A percentile compares a stretch with the other conserved stretches of the same genome.
These are phyloP conservation scores for Sporothrix curviconia DNA, from an alignment of 2,329 filamentous ascomycete species.

Conservation along the genomic window DNA sequence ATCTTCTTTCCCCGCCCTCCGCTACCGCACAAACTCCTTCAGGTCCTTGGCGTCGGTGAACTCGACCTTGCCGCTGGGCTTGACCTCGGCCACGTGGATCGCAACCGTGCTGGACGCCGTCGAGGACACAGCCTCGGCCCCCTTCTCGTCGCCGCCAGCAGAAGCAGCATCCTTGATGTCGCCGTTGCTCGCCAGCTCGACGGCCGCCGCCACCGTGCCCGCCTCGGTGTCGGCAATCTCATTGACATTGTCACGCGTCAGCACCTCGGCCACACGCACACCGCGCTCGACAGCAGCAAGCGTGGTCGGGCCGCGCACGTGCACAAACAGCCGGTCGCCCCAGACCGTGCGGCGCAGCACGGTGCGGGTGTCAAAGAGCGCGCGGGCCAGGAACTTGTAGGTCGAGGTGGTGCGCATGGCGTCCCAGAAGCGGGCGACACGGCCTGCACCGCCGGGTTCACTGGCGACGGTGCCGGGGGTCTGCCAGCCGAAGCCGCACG, in stretches of 20 bases:
- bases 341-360: constrained; percentile 76
- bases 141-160: constrained; percentile 24
- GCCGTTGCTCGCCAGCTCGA: constrained; percentile 39
- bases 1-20: neutral
- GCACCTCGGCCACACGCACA: constrained; percentile 66
- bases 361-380: constrained; percentile 65
- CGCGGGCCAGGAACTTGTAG: constrained; percentile 63
- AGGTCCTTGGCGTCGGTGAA: constrained; percentile 56
- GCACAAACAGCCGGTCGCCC: constrained; percentile 88
- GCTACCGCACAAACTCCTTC: constrained; percentile 46
- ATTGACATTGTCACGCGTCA: constrained; percentile 74
- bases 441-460: constrained; percentile 30
- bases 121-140: neutral
- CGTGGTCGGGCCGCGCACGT: constrained; percentile 80
- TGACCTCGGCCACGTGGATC: constrained; percentile 51
- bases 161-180: too few species aligned
- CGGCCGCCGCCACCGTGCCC: constrained; percentile 57
- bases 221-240: constrained; percentile 81
- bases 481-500: constrained; percentile 60
- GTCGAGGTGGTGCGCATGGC: constrained; percentile 63
- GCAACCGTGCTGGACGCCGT: constrained; percentile 31
- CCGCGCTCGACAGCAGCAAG: constrained; percentile 89
- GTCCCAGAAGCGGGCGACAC: constrained; percentile 53
- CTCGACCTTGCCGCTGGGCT: constrained; percentile 57
- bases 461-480: constrained; percentile 51